phyloP scores from a whole-genome alignment of 495 filamentous ascomycete genomes.

The Hypoxylon subgilvum region DNA sequence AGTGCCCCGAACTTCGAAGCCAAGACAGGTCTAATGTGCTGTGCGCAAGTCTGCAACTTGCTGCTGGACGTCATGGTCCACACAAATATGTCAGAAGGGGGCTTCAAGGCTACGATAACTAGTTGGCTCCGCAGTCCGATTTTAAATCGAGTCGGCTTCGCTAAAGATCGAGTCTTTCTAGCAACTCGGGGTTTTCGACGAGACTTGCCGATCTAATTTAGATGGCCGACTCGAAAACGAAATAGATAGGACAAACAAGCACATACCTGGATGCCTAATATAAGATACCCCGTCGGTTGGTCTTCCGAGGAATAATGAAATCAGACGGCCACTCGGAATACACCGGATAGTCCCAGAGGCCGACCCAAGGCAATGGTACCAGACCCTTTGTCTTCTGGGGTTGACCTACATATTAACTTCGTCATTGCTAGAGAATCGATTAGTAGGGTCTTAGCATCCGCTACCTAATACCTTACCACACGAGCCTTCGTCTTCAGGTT shows the following conservation, averaged over 20 bases:
- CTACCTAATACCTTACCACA: conserved; percentile 1
- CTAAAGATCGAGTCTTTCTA: too few relatives aligned
- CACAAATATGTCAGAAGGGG: conserved; percentile 4
- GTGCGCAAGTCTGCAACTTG: conserved; percentile 10
- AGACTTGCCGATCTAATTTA: background rate
- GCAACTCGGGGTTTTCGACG: background rate
- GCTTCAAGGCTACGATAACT: too few relatives aligned
- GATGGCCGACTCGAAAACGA: background rate
- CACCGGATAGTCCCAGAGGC: conserved; percentile 11
- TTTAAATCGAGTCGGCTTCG: background rate
- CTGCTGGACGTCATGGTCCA: conserved; percentile 11
- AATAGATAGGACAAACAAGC: conserved; percentile 1
- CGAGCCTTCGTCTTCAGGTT: conserved; percentile 1
- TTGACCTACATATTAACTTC: conserved; percentile 2
- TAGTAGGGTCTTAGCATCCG: background rate
- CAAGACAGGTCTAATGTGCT: conserved; percentile 12
- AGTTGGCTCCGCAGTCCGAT: background rate
- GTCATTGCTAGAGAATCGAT: too few relatives aligned
- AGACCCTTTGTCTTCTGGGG: conserved; percentile 20
- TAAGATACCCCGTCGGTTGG: background rate
- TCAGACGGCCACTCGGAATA: conserved; percentile 18
- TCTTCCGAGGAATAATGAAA: background rate
- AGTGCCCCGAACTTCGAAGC: background rate
- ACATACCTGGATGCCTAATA: conserved; percentile 1
- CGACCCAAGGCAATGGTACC: conserved; percentile 5